Percentiles rank a stretch among this genome's conserved stretches.
phyloP scores from a whole-genome alignment of 2,329 filamentous ascomycete genomes.

The Neonectria magnoliae region DNA sequence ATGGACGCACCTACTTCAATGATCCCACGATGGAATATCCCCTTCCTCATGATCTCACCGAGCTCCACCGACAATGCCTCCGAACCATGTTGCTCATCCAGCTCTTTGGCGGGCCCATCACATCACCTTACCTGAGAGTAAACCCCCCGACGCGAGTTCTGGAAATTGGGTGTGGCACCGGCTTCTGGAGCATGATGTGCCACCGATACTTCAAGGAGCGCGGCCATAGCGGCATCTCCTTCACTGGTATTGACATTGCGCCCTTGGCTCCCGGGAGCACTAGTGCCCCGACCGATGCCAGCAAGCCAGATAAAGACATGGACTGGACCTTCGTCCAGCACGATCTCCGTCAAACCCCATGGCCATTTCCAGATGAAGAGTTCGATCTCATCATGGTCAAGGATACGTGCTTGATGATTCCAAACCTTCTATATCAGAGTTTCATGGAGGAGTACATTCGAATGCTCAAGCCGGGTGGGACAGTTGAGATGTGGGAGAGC shows the following conservation, averaged over 20 bases:
- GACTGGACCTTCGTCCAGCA: slow-evolving; percentile 91
- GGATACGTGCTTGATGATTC: slow-evolving; percentile 76
- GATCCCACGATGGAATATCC: slow-evolving; percentile 80
- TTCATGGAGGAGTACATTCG: slow-evolving; percentile 79
- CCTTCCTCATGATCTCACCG: slow-evolving; percentile 86
- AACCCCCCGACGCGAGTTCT: slow-evolving; percentile 80
- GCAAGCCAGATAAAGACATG: slow-evolving; percentile 75
- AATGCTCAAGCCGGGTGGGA: slow-evolving; percentile 79
- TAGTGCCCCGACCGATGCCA: slow-evolving; percentile 44
- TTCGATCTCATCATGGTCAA: slow-evolving; percentile 93
- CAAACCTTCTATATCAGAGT: slow-evolving; percentile 65
- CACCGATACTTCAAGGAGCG: slow-evolving; percentile 79
- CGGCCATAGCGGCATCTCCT: slow-evolving; percentile 76
- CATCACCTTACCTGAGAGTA: slow-evolving; percentile 72
- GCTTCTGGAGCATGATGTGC: slow-evolving; percentile 90
- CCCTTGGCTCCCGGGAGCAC: slow-evolving; percentile 66
- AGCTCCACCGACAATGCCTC: slow-evolving; percentile 88
- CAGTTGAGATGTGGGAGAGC: slow-evolving; percentile 88
- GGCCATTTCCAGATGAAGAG: slow-evolving; percentile 81
- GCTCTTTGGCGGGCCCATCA: slow-evolving; percentile 83
- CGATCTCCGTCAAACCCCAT: slow-evolving; percentile 78
- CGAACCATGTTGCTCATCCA: slow-evolving; percentile 84
- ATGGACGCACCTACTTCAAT: slow-evolving; percentile 85
- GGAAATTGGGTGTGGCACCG: slow-evolving; percentile 88
- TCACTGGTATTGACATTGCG: slow-evolving; percentile 85